Percentiles rank a stretch among this genome's conserved stretches.
Evolutionary conservation across 352 stramenopile species (phyloP).

Genomic region (Pythium coloratum): DNA sequence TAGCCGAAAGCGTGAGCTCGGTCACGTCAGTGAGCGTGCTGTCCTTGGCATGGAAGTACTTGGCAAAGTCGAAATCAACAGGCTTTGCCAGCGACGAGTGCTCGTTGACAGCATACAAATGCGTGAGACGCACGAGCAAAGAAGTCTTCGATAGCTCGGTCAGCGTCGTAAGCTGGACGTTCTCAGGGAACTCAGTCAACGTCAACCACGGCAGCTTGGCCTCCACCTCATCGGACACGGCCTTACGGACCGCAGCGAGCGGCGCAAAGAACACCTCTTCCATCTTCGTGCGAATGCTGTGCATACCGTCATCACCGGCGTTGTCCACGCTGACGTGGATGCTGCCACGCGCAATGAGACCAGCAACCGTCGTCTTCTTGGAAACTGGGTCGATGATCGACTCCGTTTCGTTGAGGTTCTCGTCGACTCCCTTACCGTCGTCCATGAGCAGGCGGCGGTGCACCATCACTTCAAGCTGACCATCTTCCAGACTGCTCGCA

Average conservation of each 20-base stretch:
- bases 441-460: slow-evolving; percentile 93
- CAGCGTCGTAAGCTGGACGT: slow-evolving; percentile 94
- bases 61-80: slow-evolving; percentile 69
- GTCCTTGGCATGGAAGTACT: slow-evolving; percentile 56
- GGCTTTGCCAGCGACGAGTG: slow-evolving; percentile 75
- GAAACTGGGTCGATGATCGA: slow-evolving; percentile 62
- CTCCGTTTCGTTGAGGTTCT: slow-evolving; percentile 93
- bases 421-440: slow-evolving; percentile 92
- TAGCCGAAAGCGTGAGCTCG: slow-evolving; percentile 90
- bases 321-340: slow-evolving; percentile 72
- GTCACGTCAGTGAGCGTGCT: slow-evolving; percentile 56
- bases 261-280: slow-evolving; percentile 68
- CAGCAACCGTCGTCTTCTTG: slow-evolving; percentile 59
- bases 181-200: slow-evolving; percentile 80
- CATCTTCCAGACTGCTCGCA: slow-evolving; percentile 87
- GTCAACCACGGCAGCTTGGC: slow-evolving; percentile 69
- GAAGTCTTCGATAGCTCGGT: slow-evolving; percentile 70
- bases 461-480: slow-evolving; percentile 97
- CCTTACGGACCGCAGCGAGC: slow-evolving; percentile 55
- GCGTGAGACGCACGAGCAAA: slow-evolving; percentile 91
- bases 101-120: slow-evolving; percentile 93
- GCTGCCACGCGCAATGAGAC: slow-evolving; percentile 65
- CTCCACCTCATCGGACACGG: slow-evolving; percentile 31
- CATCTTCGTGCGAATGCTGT: slow-evolving; percentile 59
- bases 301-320: slow-evolving; percentile 48